Conservation (phyloP, 495 filamentous ascomycete species). For the Trichocladium uniseriatum region DNA sequence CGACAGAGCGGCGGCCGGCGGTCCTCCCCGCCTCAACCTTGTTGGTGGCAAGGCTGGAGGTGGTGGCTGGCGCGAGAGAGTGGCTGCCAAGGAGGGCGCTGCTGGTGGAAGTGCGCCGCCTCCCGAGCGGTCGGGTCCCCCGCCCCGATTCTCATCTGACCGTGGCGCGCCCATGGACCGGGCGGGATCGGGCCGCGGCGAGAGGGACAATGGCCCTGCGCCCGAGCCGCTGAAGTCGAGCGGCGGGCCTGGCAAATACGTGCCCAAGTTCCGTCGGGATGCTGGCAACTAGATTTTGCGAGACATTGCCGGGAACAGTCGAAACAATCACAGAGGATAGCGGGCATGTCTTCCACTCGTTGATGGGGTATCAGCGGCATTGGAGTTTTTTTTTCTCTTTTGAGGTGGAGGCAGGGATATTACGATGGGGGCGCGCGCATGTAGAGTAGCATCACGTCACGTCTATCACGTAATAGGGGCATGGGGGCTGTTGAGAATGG, state of each 20-base stretch:
- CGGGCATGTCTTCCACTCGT: neutral
- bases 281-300: conserved; percentile 8
- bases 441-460: conserved; percentile 1
- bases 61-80: conserved; percentile 75
- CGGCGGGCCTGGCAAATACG: conserved; percentile 38
- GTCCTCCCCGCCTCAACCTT: conserved; percentile 61
- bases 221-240: conserved; percentile 36
- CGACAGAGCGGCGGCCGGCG: conserved; percentile 39
- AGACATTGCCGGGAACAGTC: neutral
- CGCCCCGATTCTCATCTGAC: conserved; percentile 18
- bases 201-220: conserved; percentile 20
- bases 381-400: neutral
- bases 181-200: conserved; percentile 23
- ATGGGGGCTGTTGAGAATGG: conserved; percentile 3
- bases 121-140: conserved; percentile 17
- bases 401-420: neutral
- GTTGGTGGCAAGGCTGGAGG: conserved; percentile 40
- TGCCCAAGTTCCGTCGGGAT: conserved; percentile 31
- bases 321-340: neutral
- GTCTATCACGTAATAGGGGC: neutral
- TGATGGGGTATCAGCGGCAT: neutral
- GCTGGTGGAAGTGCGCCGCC: conserved; percentile 7
- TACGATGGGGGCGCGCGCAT: neutral
- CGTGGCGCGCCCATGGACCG: conserved; percentile 26
- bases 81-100: conserved; percentile 50